These are phyloP conservation scores for Sinapis alba DNA, from an alignment of 441 rosid genomes.

Conservation along the genomic window DNA sequence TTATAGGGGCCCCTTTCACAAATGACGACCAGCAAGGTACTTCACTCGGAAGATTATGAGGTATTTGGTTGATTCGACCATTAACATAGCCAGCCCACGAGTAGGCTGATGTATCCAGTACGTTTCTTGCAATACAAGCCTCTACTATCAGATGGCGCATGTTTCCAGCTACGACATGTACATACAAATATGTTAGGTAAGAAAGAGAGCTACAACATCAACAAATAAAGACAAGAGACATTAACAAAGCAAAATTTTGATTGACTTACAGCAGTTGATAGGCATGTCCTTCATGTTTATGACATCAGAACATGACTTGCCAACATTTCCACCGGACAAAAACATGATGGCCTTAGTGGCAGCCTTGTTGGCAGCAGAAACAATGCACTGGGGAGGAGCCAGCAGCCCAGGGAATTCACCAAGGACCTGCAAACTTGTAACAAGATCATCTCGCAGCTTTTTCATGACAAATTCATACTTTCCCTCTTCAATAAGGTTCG, in stretches of 20 bases:
- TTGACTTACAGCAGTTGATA: conserved; percentile 58
- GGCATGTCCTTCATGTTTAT: conserved; percentile 73
- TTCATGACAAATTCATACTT: conserved; percentile 42
- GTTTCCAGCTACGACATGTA: conserved; percentile 64
- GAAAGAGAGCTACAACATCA: conserved; percentile 2
- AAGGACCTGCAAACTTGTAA: conserved; percentile 67
- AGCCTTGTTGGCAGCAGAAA: conserved; percentile 77
- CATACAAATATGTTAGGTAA: conserved; percentile 29
- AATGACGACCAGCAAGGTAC: conserved; percentile 71
- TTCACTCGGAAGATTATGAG: conserved; percentile 54
- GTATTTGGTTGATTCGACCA: conserved; percentile 64
- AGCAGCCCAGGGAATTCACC: conserved; percentile 73
- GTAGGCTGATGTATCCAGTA: conserved; percentile 73
- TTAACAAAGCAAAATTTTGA: conserved; percentile 10
- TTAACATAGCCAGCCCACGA: conserved; percentile 76
- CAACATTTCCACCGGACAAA: conserved; percentile 62
- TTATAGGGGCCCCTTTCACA: conserved; percentile 62
- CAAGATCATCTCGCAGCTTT: conserved; percentile 57
- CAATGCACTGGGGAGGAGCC: conserved; percentile 68
- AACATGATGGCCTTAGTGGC: conserved; percentile 70
- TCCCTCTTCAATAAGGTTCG: conserved; percentile 71
- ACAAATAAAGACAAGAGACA: background rate
- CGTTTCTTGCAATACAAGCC: conserved; percentile 77
- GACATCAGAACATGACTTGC: conserved; percentile 60
- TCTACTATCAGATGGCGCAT: conserved; percentile 84